Conservation (phyloP, 768 basidiomycete genomes). For the Coprinopsis sp. region DNA sequence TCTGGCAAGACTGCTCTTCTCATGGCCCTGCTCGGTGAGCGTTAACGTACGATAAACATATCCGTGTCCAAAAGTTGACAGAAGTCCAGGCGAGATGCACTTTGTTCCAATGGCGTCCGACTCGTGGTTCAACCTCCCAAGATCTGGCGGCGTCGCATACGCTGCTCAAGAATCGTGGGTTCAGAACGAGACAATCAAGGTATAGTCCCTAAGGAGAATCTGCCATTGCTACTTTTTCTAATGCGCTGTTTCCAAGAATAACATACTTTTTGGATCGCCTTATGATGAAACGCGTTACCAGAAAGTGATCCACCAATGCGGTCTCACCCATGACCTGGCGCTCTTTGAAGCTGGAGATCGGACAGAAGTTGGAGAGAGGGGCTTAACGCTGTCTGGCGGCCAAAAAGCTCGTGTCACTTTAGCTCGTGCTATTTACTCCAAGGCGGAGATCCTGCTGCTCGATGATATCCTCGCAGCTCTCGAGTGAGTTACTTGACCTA, state of each 20-base stretch:
- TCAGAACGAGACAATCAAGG: constrained; percentile 67
- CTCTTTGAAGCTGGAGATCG: constrained; percentile 60
- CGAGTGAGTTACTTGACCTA: constrained; percentile 27
- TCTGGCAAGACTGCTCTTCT: constrained; percentile 60
- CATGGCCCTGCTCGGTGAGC: constrained; percentile 52
- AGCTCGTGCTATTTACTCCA: constrained; percentile 41
- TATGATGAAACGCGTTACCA: constrained; percentile 72
- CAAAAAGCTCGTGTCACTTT: constrained; percentile 45
- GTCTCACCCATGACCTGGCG: constrained; percentile 64
- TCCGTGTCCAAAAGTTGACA: too few species aligned
- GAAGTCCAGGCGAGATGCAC: constrained; percentile 55
- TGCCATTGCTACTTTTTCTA: not conserved
- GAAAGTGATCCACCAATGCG: constrained; percentile 67
- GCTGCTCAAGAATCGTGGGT: constrained; percentile 82
- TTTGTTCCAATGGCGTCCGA: constrained; percentile 45
- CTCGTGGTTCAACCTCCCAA: constrained; percentile 63
- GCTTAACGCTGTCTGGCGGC: constrained; percentile 41
- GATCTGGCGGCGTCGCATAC: constrained; percentile 62
- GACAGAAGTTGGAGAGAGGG: constrained; percentile 70
- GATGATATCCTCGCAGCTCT: constrained; percentile 70
- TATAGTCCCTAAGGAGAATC: too few species aligned
- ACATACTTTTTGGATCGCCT: constrained; percentile 71
- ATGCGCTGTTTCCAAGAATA: constrained; percentile 36
- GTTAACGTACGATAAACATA: not conserved
- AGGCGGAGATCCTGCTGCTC: constrained; percentile 56